A percentile compares a stretch with the other conserved stretches of the same genome.
phyloP scores from a whole-genome alignment of 164 flowering plant species.

The Magnolia kwangsiensis region DNA sequence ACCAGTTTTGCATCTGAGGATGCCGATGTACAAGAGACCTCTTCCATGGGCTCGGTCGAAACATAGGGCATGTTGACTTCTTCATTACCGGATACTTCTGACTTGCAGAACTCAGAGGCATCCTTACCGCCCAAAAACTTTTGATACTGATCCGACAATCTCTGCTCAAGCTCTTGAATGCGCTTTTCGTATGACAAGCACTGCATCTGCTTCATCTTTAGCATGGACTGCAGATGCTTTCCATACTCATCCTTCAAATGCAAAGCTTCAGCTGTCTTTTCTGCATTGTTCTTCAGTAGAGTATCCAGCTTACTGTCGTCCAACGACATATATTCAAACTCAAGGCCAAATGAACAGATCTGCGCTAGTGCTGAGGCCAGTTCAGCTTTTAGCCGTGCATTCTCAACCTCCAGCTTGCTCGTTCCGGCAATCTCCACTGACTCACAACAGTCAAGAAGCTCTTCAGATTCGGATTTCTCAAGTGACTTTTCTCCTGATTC shows the following conservation, averaged over 20 bases:
- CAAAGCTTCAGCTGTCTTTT: constrained; percentile 93
- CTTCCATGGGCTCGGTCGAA: constrained; percentile 78
- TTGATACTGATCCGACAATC: constrained; percentile 72
- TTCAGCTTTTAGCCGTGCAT: constrained; percentile 91
- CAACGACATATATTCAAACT: constrained; percentile 52
- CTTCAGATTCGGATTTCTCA: constrained; percentile 48
- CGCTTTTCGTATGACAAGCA: constrained; percentile 87
- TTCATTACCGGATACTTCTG: constrained; percentile 52
- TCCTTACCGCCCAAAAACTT: constrained; percentile 40
- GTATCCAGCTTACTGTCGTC: constrained; percentile 67
- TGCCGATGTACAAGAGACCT: constrained; percentile 68
- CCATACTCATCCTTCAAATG: constrained; percentile 81
- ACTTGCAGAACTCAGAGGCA: constrained; percentile 45
- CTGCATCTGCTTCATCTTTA: constrained; percentile 68
- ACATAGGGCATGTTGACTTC: constrained; percentile 37
- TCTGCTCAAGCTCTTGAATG: constrained; percentile 84
- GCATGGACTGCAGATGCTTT: constrained; percentile 74
- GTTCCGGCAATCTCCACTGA: constrained; percentile 93
- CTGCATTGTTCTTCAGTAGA: constrained; percentile 60
- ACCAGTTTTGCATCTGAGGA: constrained; percentile 37
- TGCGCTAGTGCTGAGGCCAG: constrained; percentile 86
- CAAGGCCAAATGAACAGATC: constrained; percentile 58
- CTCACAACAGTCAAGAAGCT: constrained; percentile 52
- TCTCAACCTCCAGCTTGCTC: constrained; percentile 94
- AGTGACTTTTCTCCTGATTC: constrained; percentile 40